Conservation (phyloP, 2,329 filamentous ascomycete species). For the Hypomyces perniciosus region DNA sequence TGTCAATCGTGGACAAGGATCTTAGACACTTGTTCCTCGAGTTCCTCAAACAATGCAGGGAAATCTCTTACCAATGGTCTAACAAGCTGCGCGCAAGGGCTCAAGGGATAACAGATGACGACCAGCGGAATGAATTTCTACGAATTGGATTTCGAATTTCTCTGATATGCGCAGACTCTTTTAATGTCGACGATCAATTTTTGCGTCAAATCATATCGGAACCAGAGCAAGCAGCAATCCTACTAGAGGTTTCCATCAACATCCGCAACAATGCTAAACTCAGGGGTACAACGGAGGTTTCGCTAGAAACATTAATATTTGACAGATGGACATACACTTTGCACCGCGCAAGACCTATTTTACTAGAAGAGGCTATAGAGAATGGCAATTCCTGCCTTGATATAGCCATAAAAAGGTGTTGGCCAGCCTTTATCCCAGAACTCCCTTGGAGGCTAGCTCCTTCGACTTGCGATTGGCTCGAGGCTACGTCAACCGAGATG, state of each 20-base stretch:
- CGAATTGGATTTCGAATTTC: conserved; percentile 7
- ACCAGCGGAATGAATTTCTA: conserved; percentile 10
- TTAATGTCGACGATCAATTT: conserved; percentile 9
- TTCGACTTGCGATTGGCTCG: conserved; percentile 13
- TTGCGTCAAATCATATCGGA: conserved; percentile 3
- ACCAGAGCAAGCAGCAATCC: conserved; percentile 11
- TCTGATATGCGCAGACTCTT: conserved; percentile 14
- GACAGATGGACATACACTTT: conserved; percentile 13
- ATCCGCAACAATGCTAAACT: conserved; percentile 8
- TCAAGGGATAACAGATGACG: background rate
- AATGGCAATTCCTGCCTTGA: conserved; percentile 7
- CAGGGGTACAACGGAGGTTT: background rate
- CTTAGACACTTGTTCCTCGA: background rate
- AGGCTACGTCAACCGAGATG: conserved; percentile 12
- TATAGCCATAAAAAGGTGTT: conserved; percentile 15
- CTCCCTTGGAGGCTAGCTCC: conserved; percentile 1
- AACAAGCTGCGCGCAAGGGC: background rate
- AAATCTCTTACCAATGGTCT: conserved; percentile 13
- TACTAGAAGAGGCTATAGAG: background rate
- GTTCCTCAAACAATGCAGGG: conserved; percentile 9
- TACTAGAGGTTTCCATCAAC: conserved; percentile 13
- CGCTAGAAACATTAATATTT: conserved; percentile 4
- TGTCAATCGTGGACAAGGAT: conserved; percentile 5
- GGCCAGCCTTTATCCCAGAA: conserved; percentile 11
- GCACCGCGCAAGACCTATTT: background rate